phyloP scores from a whole-genome alignment of 306 rosid species.

The Ziziphus jujuba region DNA sequence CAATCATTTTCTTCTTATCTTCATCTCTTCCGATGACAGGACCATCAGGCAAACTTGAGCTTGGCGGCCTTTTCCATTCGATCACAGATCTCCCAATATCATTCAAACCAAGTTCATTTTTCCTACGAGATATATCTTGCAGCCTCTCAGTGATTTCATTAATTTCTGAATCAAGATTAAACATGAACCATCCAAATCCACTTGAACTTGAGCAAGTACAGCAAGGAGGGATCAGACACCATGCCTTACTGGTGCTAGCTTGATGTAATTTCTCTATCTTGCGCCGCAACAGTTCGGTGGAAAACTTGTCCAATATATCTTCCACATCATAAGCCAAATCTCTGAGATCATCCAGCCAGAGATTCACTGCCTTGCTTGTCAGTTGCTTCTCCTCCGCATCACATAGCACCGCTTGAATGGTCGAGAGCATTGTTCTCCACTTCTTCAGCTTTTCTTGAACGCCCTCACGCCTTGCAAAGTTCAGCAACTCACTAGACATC shows the following conservation, averaged over 20 bases:
- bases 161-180: background rate
- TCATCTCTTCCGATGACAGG: slow-evolving; percentile 26
- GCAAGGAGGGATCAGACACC: background rate
- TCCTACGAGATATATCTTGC: background rate
- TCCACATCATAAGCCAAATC: slow-evolving; percentile 25
- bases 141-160: background rate
- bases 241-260: slow-evolving; percentile 1
- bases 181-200: background rate
- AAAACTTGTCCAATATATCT: slow-evolving; percentile 27
- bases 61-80: background rate
- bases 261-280: background rate
- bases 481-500: background rate
- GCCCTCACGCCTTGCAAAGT: background rate
- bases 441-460: background rate
- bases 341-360: slow-evolving; percentile 28
- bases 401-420: slow-evolving; percentile 4
- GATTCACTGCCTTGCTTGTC: background rate
- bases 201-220: no score
- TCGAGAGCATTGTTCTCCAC: background rate
- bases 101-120: slow-evolving; percentile 13
- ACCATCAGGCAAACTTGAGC: background rate
- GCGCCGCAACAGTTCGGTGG: background rate
- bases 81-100: background rate
- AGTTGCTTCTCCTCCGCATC: slow-evolving; percentile 23
- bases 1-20: slow-evolving; percentile 6